These are phyloP conservation scores for Vaccinium vitisidaea DNA, from an alignment of 148 eudicot species.

Conservation along the genomic window DNA sequence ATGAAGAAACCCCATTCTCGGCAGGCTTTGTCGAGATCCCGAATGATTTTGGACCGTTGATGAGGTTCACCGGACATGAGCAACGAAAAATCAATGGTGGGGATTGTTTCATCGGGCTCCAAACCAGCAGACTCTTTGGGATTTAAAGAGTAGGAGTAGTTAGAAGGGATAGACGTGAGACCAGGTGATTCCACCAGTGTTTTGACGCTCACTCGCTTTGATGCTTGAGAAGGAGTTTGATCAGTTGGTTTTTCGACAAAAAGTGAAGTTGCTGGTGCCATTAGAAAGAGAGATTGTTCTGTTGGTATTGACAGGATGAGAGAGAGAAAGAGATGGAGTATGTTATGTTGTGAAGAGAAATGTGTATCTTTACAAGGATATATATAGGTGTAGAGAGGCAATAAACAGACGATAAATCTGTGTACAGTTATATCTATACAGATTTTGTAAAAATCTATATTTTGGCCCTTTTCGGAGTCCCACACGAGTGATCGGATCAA, in stretches of 20 bases:
- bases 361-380: background rate
- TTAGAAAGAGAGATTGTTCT: no score
- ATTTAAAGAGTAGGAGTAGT: no score
- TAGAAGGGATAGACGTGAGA: no score
- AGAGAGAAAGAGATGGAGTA: background rate
- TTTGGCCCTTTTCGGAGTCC: no score
- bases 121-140: background rate
- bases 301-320: background rate
- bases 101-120: background rate
- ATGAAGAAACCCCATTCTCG: conserved; percentile 28
- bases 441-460: no score
- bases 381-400: background rate
- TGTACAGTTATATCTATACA: no score
- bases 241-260: background rate
- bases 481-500: no score
- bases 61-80: background rate
- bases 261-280: background rate
- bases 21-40: conserved; percentile 20
- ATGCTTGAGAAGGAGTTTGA: background rate
- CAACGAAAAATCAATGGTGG: conserved; percentile 5
- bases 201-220: no score
- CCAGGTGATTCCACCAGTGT: no score
- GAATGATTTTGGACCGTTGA: background rate
- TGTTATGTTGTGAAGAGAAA: background rate
- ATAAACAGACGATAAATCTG: no score